Conservation (phyloP, 2,329 filamentous ascomycete genomes). For the Aspergillus latus region DNA sequence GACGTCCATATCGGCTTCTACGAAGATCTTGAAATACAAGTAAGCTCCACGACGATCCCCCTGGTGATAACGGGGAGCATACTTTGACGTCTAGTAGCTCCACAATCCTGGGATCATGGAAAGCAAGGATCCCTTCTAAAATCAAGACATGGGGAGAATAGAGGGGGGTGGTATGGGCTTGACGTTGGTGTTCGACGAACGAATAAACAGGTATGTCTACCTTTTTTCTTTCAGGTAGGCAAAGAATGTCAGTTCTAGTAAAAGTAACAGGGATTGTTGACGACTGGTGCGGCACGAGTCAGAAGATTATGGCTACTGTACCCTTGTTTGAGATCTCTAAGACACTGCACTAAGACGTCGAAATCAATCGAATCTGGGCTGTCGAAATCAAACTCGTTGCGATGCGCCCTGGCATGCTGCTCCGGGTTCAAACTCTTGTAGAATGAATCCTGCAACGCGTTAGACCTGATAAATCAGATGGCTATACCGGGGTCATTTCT, state of each 20-base stretch:
- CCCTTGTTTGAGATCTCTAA: slow-evolving; percentile 88
- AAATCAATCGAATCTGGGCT: slow-evolving; percentile 94
- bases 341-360: slow-evolving; percentile 74
- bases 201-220: slow-evolving; percentile 94
- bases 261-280: neutral
- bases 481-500: neutral
- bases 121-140: slow-evolving; percentile 90
- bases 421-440: slow-evolving; percentile 86
- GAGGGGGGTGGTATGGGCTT: slow-evolving; percentile 77
- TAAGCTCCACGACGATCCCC: neutral
- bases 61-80: slow-evolving; percentile 21
- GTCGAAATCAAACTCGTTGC: slow-evolving; percentile 95
- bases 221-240: slow-evolving; percentile 35
- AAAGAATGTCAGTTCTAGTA: slow-evolving; percentile 15
- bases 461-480: slow-evolving; percentile 3
- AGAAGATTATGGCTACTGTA: slow-evolving; percentile 43
- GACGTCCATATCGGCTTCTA: slow-evolving; percentile 91
- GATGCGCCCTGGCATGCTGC: slow-evolving; percentile 76
- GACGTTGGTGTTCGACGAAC: slow-evolving; percentile 82
- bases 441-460: slow-evolving; percentile 74
- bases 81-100: slow-evolving; percentile 90
- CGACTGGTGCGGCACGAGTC: neutral
- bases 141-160: slow-evolving; percentile 97
- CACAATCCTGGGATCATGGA: slow-evolving; percentile 82
- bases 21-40: slow-evolving; percentile 68